Evolutionary conservation across 305 asterid species (phyloP).

Genomic region (Solanum hybrid): DNA sequence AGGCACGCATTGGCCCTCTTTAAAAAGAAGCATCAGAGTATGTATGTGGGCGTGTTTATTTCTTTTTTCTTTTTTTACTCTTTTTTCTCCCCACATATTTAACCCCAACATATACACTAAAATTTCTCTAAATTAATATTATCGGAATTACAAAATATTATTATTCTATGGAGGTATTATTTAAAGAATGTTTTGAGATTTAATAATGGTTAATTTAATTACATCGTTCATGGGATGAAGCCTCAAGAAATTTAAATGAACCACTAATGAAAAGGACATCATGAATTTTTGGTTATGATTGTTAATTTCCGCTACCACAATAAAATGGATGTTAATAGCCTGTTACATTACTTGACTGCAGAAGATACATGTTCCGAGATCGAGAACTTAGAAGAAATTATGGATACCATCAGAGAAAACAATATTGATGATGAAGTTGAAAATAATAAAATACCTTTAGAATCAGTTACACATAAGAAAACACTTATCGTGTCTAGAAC

Average conservation of each 20-base stretch:
- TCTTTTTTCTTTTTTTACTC: background rate
- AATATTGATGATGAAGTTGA: background rate
- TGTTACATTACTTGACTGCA: background rate
- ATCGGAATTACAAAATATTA: background rate
- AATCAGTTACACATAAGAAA: no score
- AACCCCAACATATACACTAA: background rate
- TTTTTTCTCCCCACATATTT: background rate
- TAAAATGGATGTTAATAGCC: no score
- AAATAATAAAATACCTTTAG: no score
- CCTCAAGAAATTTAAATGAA: background rate
- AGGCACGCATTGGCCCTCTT: slow-evolving; percentile 15
- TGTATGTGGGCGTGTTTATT: background rate
- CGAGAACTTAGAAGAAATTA: no score
- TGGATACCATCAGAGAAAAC: background rate
- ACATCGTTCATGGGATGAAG: background rate
- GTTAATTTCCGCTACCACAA: background rate
- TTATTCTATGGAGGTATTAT: background rate
- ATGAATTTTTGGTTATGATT: background rate
- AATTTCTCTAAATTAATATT: background rate
- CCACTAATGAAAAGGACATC: background rate
- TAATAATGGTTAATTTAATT: no score
- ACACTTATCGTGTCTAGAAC: background rate
- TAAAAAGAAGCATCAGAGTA: background rate
- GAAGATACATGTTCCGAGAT: background rate
- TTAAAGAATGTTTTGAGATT: background rate